Evolutionary conservation across 345 rosid genomes (phyloP), one percentile per base, ranked within the genome.

Genomic region (Lepidium sativum): DNA sequence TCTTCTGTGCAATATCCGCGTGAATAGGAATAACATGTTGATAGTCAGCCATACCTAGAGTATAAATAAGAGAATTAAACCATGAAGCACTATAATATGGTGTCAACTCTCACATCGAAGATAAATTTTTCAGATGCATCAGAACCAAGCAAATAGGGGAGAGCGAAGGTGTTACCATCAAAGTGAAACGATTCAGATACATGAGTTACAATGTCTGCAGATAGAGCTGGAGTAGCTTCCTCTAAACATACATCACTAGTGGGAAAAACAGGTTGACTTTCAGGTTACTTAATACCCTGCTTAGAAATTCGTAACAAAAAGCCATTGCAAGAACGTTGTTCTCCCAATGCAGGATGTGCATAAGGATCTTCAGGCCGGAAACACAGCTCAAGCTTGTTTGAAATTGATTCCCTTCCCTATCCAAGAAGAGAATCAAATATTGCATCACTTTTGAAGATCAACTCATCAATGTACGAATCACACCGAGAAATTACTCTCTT

Each of bases 21-120:
- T 94, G 99, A 73, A 90, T 87, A 47, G 92, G 79, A 43, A 94
- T 78, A 63, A 94, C 96, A 82, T 94, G 99, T 75, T 94, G 99
- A 75, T 86, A 94, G 69, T 94, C 99, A 41, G 78, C 91, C 97
- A 90, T 90, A 65, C 99, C 98, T 92, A 66, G 7, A 73, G 33
- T 45, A 47, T n/a, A 18, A 55, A 25, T 6, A 41, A 27, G 21
- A 51, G 16, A 9, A 39, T 2, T 27, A 45, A 6, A 3, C 12
- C 5, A 16, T 31, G 35, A 9, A 59, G 32, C 13, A 31, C 18
- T 33, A 25, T 45, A 20, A 45, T 37, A 62, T 13, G 16, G 53
- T 25, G 49, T 12, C 40, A 25, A 8, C 9, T 48, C 17, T 54
- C 51, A 45, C 10, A 4, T 16, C 7, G 27, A 42, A 53, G 13